Evolutionary conservation across 1,284 basidiomycete genomes (phyloP).

Genomic region (Xerocomus minutiporus): DNA sequence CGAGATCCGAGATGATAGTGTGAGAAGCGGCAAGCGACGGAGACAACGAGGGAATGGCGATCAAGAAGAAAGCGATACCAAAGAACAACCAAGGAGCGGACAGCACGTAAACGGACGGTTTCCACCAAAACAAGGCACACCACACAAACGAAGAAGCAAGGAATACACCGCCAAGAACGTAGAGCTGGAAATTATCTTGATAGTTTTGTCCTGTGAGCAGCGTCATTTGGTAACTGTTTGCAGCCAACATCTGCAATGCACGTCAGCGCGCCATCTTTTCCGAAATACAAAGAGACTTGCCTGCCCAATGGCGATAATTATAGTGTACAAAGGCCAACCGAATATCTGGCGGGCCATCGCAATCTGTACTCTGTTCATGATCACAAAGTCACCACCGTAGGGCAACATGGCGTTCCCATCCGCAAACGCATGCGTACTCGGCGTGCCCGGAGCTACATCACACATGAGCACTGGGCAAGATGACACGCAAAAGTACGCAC

Average conservation of each 20-base stretch:
- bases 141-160: conserved; percentile 79
- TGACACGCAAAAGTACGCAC: conserved; percentile 41
- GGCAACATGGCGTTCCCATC: conserved; percentile 54
- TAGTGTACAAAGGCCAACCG: conserved; percentile 88
- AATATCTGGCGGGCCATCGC: conserved; percentile 70
- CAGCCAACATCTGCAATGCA: conserved; percentile 60
- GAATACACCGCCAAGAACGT: conserved; percentile 85
- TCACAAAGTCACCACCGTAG: conserved; percentile 52
- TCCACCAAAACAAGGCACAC: conserved; percentile 87
- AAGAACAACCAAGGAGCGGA: conserved; percentile 88
- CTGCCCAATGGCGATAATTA: conserved; percentile 82
- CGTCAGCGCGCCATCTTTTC: conserved; percentile 2
- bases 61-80: conserved; percentile 83
- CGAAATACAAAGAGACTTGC: conserved; percentile 34
- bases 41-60: conserved; percentile 78
- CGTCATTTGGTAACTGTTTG: conserved; percentile 94
- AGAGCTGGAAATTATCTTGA: conserved; percentile 78
- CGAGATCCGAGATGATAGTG: conserved; percentile 64
- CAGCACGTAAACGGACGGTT: conserved; percentile 83
- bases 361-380: conserved; percentile 80
- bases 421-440: conserved; percentile 48
- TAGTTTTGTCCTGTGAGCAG: conserved; percentile 82
- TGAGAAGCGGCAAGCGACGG: conserved; percentile 60
- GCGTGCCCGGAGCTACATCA: conserved; percentile 42
- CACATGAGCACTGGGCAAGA: conserved; percentile 10